These are phyloP conservation scores for Fusarium mexicanum DNA, from an alignment of 2,329 filamentous ascomycete genomes.

Conservation along the genomic window DNA sequence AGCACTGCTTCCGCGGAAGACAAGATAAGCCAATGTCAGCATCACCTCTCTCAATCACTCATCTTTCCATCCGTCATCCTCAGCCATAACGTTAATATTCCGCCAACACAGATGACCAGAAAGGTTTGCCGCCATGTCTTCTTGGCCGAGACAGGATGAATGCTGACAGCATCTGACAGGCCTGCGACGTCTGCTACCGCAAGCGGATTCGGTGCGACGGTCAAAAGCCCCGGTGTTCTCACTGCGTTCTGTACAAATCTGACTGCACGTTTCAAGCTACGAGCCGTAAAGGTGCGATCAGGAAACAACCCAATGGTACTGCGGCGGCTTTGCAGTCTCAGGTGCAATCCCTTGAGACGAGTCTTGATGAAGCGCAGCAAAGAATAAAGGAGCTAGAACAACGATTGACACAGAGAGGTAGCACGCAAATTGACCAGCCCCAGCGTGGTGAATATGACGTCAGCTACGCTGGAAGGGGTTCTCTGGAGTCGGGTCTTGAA, in stretches of 20 bases:
- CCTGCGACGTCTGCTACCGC: constrained; percentile 29
- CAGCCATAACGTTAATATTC: background rate
- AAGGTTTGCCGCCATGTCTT: background rate
- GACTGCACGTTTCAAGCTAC: constrained; percentile 6
- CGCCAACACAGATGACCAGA: background rate
- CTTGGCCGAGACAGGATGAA: fast-evolving
- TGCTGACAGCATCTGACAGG: background rate
- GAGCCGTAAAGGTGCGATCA: background rate
- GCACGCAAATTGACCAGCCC: fast-evolving
- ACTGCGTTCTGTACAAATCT: constrained; percentile 1
- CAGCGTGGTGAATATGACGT: background rate
- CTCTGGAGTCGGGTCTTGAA: background rate
- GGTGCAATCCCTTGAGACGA: background rate
- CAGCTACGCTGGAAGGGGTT: fast-evolving
- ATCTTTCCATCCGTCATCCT: background rate
- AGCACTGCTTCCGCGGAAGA: constrained; percentile 3
- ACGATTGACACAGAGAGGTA: background rate
- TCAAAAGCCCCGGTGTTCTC: constrained; percentile 11
- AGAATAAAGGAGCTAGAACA: background rate
- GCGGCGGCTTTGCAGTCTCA: background rate
- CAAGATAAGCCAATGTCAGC: background rate
- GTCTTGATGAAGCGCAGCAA: background rate
- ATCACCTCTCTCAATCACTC: background rate
- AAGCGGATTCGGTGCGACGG: constrained; percentile 31
- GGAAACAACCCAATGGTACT: fast-evolving